These are phyloP conservation scores for Diaporthe humulicola DNA, from an alignment of 2,329 filamentous ascomycete genomes.

Conservation along the genomic window DNA sequence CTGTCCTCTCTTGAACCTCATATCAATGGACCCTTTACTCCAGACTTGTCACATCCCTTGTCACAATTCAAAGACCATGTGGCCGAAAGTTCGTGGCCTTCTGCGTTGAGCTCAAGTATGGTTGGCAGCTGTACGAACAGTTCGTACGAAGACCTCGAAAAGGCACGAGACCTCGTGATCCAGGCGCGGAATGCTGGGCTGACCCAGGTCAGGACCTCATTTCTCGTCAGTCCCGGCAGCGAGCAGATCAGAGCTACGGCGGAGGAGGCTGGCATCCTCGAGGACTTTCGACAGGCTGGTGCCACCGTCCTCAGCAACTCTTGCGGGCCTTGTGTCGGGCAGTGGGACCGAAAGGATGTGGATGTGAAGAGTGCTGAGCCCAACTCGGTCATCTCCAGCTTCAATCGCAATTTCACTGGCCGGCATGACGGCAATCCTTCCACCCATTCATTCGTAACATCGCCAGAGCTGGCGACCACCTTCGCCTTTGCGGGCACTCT, in stretches of 20 bases:
- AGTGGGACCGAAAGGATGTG: conserved; percentile 94
- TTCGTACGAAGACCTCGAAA: conserved; percentile 98
- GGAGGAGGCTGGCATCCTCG: conserved; percentile 87
- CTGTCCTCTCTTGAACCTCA: conserved; percentile 92
- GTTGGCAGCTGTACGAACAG: conserved; percentile 99
- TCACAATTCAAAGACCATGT: conserved; percentile 91
- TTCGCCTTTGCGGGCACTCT: conserved; percentile 94
- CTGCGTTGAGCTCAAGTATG: conserved; percentile 89
- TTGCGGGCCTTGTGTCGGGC: conserved; percentile 92
- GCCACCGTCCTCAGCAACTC: conserved; percentile 94
- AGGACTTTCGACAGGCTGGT: conserved; percentile 87
- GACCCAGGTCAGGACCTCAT: conserved; percentile 83
- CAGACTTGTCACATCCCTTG: conserved; percentile 92
- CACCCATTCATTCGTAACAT: conserved; percentile 99
- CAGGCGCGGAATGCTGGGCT: conserved; percentile 90
- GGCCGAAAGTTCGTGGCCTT: conserved; percentile 87
- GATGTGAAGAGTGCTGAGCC: conserved; percentile 61
- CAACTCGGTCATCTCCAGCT: conserved; percentile 96
- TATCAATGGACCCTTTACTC: conserved; percentile 97
- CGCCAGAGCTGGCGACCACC: conserved; percentile 95
- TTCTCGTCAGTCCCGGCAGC: conserved; percentile 96
- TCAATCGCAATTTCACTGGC: conserved; percentile 98
- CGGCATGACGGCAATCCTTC: conserved; percentile 96
- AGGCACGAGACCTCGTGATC: conserved; percentile 91
- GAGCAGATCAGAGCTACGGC: conserved; percentile 97